Percentiles rank a stretch among this genome's conserved stretches.
Evolutionary conservation across 75 land plant genomes (phyloP).

Genomic region (Ceratopteris richardii): DNA sequence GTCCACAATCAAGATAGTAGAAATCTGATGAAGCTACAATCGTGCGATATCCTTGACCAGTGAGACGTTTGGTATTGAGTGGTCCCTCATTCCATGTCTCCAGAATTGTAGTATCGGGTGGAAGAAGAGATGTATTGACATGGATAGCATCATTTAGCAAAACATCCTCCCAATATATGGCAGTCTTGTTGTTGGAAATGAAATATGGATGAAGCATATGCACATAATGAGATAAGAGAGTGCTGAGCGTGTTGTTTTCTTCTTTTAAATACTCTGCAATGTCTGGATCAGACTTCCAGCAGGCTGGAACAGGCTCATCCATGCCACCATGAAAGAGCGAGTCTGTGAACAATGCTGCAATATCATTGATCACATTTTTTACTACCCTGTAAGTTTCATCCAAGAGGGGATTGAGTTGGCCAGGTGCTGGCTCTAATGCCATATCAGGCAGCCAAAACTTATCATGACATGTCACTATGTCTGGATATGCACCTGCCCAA

Average conservation of each 20-base stretch:
- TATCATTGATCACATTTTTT: slow-evolving; percentile 50
- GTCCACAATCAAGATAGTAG: slow-evolving; percentile 89
- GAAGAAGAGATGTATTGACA: slow-evolving; percentile 43
- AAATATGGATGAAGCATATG: slow-evolving; percentile 50
- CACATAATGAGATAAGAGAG: slow-evolving; percentile 50
- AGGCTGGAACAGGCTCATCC: slow-evolving; percentile 66
- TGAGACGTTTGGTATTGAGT: slow-evolving; percentile 58
- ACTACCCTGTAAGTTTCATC: slow-evolving; percentile 64
- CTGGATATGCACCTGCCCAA: slow-evolving; percentile 89
- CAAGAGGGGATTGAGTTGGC: slow-evolving; percentile 84
- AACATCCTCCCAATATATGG: slow-evolving; percentile 91
- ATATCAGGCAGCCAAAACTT: slow-evolving; percentile 59
- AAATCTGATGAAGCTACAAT: slow-evolving; percentile 79
- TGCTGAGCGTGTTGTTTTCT: slow-evolving; percentile 38
- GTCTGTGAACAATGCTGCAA: slow-evolving; percentile 62
- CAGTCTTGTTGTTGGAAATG: slow-evolving; percentile 37
- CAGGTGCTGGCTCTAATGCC: slow-evolving; percentile 76
- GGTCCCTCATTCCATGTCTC: slow-evolving; percentile 90
- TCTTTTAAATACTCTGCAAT: slow-evolving; percentile 31
- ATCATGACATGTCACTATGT: slow-evolving; percentile 73
- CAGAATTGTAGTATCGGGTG: slow-evolving; percentile 51
- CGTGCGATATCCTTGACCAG: slow-evolving; percentile 59
- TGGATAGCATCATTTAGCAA: slow-evolving; percentile 37
- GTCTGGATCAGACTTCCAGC: slow-evolving; percentile 61
- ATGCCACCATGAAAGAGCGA: slow-evolving; percentile 63